These are phyloP conservation scores for Suillus subalutaceus DNA, from an alignment of 768 basidiomycete species.

Conservation along the genomic window DNA sequence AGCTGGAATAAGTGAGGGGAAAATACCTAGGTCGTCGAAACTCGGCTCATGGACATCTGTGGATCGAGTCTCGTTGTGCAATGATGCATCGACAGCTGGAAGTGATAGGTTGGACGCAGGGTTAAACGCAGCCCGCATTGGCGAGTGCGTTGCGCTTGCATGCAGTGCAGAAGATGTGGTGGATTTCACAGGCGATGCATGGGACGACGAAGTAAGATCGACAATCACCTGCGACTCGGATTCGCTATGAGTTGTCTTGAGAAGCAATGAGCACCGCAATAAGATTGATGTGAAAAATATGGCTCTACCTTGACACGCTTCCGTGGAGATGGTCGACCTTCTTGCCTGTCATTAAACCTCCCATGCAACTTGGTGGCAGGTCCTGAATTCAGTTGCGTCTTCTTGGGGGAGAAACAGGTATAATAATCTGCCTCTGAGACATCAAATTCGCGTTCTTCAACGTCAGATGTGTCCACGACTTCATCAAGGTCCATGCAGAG, in stretches of 20 bases:
- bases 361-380: constrained; percentile 1
- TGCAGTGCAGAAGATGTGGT: not conserved
- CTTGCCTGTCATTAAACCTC: constrained; percentile 16
- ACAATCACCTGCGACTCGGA: not conserved
- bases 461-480: constrained; percentile 64
- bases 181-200: constrained; percentile 8
- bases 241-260: constrained; percentile 23
- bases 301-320: constrained; percentile 40
- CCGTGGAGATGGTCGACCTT: constrained; percentile 31
- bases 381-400: not conserved
- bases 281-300: not conserved
- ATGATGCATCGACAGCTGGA: not conserved
- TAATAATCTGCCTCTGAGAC: constrained; percentile 18
- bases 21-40: not conserved
- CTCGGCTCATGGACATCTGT: not conserved
- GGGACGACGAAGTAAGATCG: not conserved
- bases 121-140: not conserved
- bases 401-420: not conserved
- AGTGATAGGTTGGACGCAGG: too few species aligned
- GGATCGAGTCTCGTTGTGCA: not conserved
- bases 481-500: constrained; percentile 41
- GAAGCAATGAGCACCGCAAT: constrained; percentile 15
- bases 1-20: not conserved
- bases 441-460: constrained; percentile 56
- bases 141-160: constrained; percentile 3